Percentiles rank a stretch among this genome's conserved stretches.
Evolutionary conservation across 2,329 filamentous ascomycete genomes (phyloP).

Genomic region (Fusarium newnesense): DNA sequence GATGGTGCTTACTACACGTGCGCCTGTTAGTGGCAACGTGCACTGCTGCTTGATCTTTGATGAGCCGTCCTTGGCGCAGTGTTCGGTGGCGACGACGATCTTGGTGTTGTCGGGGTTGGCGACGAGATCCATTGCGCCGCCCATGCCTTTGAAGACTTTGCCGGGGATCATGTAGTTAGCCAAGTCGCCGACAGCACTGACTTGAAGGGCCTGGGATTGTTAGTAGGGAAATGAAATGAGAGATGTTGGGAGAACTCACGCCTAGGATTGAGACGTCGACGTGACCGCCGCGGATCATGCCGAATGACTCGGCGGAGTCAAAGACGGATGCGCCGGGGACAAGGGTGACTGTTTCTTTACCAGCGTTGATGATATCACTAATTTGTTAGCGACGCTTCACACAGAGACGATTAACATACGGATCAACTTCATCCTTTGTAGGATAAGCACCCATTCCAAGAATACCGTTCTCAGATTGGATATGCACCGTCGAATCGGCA

Average conservation of each 20-base stretch:
- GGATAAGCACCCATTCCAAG: slow-evolving; percentile 87
- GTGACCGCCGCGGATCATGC: slow-evolving; percentile 87
- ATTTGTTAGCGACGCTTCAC: slow-evolving; percentile 3
- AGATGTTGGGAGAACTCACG: slow-evolving; percentile 45
- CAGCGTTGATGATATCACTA: slow-evolving; percentile 83
- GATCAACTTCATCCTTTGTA: slow-evolving; percentile 75
- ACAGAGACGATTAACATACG: slow-evolving; percentile 49
- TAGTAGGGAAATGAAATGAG: not conserved
- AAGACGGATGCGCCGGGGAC: slow-evolving; percentile 81
- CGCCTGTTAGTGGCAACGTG: slow-evolving; percentile 72
- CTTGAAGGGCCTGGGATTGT: slow-evolving; percentile 71
- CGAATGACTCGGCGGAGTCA: slow-evolving; percentile 83
- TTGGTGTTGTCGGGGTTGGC: slow-evolving; percentile 77
- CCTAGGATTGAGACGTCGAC: slow-evolving; percentile 87
- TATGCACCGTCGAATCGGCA: slow-evolving; percentile 76
- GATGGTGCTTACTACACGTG: slow-evolving; percentile 74
- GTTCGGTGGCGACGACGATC: slow-evolving; percentile 77
- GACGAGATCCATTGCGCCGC: slow-evolving; percentile 79
- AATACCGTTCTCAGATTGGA: slow-evolving; percentile 89
- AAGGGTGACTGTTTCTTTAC: slow-evolving; percentile 87
- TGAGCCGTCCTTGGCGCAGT: slow-evolving; percentile 74
- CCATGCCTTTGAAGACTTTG: slow-evolving; percentile 90
- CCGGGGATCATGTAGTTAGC: slow-evolving; percentile 93
- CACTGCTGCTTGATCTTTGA: slow-evolving; percentile 74
- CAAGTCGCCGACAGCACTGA: slow-evolving; percentile 80